Evolutionary conservation across 306 rosid genomes (phyloP), one percentile per base, ranked within the genome.

Genomic region (Aeschynomene evenia): DNA sequence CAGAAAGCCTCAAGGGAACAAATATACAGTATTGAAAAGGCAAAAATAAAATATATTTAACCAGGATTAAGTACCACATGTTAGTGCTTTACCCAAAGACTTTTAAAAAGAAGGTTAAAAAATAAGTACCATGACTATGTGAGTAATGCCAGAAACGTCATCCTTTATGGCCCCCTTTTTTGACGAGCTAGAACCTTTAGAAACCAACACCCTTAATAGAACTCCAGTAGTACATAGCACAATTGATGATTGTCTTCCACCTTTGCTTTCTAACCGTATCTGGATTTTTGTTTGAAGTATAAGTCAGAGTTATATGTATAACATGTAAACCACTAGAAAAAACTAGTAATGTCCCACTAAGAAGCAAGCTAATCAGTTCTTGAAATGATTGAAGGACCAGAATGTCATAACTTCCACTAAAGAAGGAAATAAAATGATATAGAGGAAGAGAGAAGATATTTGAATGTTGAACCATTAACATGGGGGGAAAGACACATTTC

Each of bases 191-290:
- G 68, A 77, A 68, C 86, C 85, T 18, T 54, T 77, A 70, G 95
- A 76, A 67, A 91, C 80, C 85, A 94, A 68, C 70, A 91, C 82
- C 80, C 96, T 90, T 85, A 89, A 78, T 39, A 94, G 70, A 82
- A 91, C 63, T 67, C 99, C 97, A 74, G 88, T 91, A 15, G 99
- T 94, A 85, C 99, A 94, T 74, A 94, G 83, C 65, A 94, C 81
- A 66, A 94, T 52, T 56, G 99, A 94, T 24, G 99, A 85, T 54
- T 84, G 71, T 77, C 74, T 87, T 57, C 99, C 99, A 52, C 97
- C 99, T 78, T 26, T 84, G 78, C 86, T 83, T 77, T 94, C 99
- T 74, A 91, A 82, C 55, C 99, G 95, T 76, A 91, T 91, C 99
- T 94, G 81, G 72, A 84, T 81, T 79, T 18, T 64, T 61, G 45